A percentile compares a stretch with the other conserved stretches of the same genome.
These are phyloP conservation scores for Saccharum spontaneum DNA, from an alignment of 176 grass and related monocot species.

Conservation along the genomic window DNA sequence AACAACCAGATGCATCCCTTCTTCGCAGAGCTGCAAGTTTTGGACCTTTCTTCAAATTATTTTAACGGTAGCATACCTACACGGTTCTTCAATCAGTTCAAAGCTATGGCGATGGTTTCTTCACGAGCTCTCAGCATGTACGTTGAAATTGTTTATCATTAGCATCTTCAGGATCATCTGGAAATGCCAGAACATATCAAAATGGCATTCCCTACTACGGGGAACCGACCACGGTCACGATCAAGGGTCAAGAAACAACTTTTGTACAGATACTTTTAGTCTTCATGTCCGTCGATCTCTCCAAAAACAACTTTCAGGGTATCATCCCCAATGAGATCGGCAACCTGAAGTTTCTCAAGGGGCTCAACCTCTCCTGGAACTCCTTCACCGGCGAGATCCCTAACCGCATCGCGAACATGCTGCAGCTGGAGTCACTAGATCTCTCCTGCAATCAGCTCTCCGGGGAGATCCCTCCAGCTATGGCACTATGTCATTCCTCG, in stretches of 20 bases:
- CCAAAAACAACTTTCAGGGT: background rate
- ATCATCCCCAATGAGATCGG: background rate
- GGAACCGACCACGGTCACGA: background rate
- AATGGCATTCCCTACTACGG: too few species aligned
- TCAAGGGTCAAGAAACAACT: background rate
- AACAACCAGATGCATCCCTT: background rate
- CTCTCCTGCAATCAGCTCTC: background rate
- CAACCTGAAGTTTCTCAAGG: slow-evolving; percentile 3
- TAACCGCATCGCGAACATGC: background rate
- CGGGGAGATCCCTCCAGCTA: background rate
- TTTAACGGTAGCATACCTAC: background rate
- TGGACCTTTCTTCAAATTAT: background rate
- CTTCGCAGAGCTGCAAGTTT: background rate
- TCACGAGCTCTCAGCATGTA: background rate
- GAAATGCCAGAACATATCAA: too few species aligned
- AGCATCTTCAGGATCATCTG: too few species aligned
- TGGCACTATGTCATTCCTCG: slow-evolving; percentile 10
- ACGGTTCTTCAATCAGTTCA: background rate
- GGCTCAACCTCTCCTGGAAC: background rate
- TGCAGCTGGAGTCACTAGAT: background rate
- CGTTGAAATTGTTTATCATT: background rate
- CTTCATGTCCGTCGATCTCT: background rate
- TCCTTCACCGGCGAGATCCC: background rate
- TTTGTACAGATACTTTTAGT: background rate
- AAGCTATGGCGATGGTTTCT: background rate